These are phyloP conservation scores for Naematelia encephala DNA, from an alignment of 768 basidiomycete species.

Conservation along the genomic window DNA sequence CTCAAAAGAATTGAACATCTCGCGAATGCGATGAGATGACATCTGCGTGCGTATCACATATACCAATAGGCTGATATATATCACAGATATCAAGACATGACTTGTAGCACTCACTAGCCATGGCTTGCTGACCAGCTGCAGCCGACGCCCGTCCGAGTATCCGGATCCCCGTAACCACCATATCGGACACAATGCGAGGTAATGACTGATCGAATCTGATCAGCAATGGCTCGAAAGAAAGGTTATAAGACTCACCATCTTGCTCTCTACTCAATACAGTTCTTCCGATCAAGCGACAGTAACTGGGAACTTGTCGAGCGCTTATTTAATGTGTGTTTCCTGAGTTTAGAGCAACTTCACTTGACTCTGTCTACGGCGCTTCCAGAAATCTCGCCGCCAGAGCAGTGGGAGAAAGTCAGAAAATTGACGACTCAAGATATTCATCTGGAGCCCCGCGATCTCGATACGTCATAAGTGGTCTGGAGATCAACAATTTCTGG, in stretches of 20 bases:
- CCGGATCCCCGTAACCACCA: conserved; percentile 32
- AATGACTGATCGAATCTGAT: conserved; percentile 12
- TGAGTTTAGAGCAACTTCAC: too few relatives aligned
- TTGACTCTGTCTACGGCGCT: too few relatives aligned
- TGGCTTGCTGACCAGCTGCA: conserved; percentile 86
- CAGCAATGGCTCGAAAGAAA: neutral
- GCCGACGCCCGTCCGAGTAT: conserved; percentile 79
- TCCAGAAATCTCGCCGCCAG: too few relatives aligned
- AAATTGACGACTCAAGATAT: neutral
- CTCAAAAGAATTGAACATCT: neutral
- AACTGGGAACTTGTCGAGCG: neutral
- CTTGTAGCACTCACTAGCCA: conserved; percentile 76
- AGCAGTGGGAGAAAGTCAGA: neutral
- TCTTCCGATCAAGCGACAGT: too few relatives aligned
- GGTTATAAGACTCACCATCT: neutral
- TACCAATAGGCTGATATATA: neutral
- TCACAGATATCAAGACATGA: too few relatives aligned
- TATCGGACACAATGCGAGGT: conserved; percentile 34
- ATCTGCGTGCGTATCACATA: neutral
- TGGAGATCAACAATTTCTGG: neutral
- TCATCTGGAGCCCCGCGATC: neutral
- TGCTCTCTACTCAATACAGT: neutral
- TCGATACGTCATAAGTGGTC: neutral
- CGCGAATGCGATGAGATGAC: too few relatives aligned
- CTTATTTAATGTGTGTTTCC: too few relatives aligned